phyloP scores from a whole-genome alignment of 1,139 yeast genomes.

The Kurtzmaniella quercitrusa region DNA sequence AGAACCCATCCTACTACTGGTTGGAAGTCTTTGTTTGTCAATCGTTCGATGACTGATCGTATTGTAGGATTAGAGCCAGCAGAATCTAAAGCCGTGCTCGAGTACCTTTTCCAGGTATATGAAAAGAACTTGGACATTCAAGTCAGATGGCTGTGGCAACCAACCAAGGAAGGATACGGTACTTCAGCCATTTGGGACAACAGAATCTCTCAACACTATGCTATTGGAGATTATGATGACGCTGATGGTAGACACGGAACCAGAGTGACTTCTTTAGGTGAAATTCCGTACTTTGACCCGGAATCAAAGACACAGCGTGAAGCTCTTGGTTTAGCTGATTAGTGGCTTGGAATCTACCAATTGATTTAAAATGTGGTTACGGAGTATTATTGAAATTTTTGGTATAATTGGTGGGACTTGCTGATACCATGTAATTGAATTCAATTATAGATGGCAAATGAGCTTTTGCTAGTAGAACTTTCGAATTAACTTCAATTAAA shows the following conservation, averaged over 20 bases:
- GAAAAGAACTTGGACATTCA: constrained; percentile 44
- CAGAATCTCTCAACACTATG: constrained; percentile 20
- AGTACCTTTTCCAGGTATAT: constrained; percentile 35
- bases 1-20: constrained; percentile 56
- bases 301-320: constrained; percentile 19
- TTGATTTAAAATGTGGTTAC: no score
- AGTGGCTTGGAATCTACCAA: no score
- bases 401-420: no score
- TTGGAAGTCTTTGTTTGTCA: constrained; percentile 47
- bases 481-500: no score
- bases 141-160: constrained; percentile 19
- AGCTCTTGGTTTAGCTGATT: constrained; percentile 15
- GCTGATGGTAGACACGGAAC: constrained; percentile 19
- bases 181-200: constrained; percentile 23
- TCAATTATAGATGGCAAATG: no score
- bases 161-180: constrained; percentile 17
- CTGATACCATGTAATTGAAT: no score
- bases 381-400: no score
- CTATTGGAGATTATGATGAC: constrained; percentile 18
- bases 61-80: constrained; percentile 43
- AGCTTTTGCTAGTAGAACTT: background rate
- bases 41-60: constrained; percentile 37
- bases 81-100: constrained; percentile 34
- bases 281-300: constrained; percentile 19
- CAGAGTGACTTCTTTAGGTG: constrained; percentile 20